A percentile compares a stretch with the other conserved stretches of the same genome.
phyloP scores from a whole-genome alignment of 129 eudicot species.

The Artemisia annua region DNA sequence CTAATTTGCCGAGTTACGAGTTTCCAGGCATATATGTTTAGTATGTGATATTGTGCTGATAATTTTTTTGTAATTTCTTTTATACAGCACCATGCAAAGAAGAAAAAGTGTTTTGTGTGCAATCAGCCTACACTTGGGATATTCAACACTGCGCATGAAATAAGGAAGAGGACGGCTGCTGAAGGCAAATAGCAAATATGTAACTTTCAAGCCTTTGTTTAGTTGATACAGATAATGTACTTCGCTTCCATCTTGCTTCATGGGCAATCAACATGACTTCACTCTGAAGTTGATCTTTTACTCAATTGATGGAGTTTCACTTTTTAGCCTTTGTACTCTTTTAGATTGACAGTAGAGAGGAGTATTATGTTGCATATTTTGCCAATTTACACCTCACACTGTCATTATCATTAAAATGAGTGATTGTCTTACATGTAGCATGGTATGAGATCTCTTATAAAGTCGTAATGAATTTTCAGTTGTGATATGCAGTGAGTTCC shows the following conservation, averaged over 20 bases:
- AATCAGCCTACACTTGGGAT: constrained; percentile 87
- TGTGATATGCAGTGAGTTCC: neutral
- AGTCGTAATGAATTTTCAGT: neutral
- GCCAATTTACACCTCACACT: neutral
- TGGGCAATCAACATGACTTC: constrained; percentile 15
- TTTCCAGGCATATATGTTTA: neutral
- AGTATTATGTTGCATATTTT: neutral
- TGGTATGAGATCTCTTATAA: neutral
- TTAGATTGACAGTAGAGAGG: neutral
- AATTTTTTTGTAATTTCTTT: constrained; percentile 6
- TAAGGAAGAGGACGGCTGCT: constrained; percentile 67
- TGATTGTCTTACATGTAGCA: neutral
- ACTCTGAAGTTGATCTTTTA: constrained; percentile 13
- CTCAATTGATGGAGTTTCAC: neutral
- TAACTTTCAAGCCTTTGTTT: constrained; percentile 18
- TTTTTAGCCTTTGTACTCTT: constrained; percentile 9
- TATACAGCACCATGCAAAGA: constrained; percentile 78
- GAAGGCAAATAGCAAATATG: constrained; percentile 46
- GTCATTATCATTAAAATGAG: neutral
- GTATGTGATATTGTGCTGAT: constrained; percentile 4
- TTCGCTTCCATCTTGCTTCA: neutral
- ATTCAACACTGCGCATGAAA: constrained; percentile 85
- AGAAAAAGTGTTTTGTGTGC: constrained; percentile 89
- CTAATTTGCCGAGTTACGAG: neutral
- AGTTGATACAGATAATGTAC: neutral